Evolutionary conservation across 176 grass and related monocot genomes (phyloP), one percentile per base, ranked within the genome.

Genomic region (Luzula sylvatica): DNA sequence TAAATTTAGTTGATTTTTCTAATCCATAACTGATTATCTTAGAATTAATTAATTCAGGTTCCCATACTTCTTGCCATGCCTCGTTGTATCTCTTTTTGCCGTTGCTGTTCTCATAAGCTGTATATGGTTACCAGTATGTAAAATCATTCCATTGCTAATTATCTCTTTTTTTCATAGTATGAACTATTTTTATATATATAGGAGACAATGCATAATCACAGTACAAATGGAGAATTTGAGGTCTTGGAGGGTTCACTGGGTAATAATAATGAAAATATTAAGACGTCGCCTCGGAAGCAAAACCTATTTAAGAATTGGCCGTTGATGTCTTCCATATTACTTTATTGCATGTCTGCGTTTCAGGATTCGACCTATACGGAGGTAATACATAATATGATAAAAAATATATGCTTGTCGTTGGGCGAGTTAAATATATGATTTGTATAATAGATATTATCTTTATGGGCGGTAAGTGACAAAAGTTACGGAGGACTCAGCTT

Each of bases 171-270:
- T 58, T 9, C 43, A 14, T 65, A 35, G 52, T 3, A 42, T 0
- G 13, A 45, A 65, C 51, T 74, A 46, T 44, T 67, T 61, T 60
- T 23, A 4, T 46, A 38, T 45, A 23, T 79, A 32, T 52, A 96
- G 90, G 80, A 96, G 76, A 88, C 84, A 58, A 72, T 96, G 71
- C 90, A 96, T 75, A 86, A 57, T 22, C 84, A 96, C 50, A 70
- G 53, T 62, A 44, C 20, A 21, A 43, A 74, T 25, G 47, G 41
- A 46, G 43, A 71, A 46, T 19, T 20, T 53, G 70, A 95, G 27
- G 41, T 46, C 61, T 68, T 82, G 48, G 80, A 82, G 61, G 63
- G 69, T 46, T 39, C 56, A 49, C 39, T 57, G 45, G 77, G 8
- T 43, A 30, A 20, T 71, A 53, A 70, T 53, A 61, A 52, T 16